Base-by-base conservation (phyloP, 176 grass and related monocot genomes). In the Oryza nivara region DNA sequence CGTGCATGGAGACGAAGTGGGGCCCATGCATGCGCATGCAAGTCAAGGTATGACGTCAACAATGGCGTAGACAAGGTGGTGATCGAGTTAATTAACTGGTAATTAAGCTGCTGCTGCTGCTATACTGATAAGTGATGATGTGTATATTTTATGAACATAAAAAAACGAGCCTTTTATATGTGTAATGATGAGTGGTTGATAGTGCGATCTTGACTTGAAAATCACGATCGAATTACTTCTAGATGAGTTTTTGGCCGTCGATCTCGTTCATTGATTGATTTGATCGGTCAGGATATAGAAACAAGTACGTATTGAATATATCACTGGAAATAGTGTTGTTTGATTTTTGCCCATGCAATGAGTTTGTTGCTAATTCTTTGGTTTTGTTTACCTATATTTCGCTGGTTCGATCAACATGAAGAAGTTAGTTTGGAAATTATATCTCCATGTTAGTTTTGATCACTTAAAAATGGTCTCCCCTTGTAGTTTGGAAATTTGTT, bases 81-180 rank as follows among this genome's bases (percentile, higher is more conserved):
- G 9, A 12, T 25, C 4, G 20, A 54, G n/a, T 54, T 70, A n/a
- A 7, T 61, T 88, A 76, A 72, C 72, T 17, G 78, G 43, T 82
- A 58, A 58, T 58, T 58, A 86, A 82, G 78, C 65, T 67, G 66
- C 17, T 38, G 36, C 36, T 38, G 36, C 36, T 89, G 72, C 65
- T 67, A 82, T 86, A 89, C 76, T 63, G 58, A 54, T 54, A 54
- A 54, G 16, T 54, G 51, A 63, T 86, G 44, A 82, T 41, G 40
- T 89, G 88, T 89, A 89, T 16, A 89, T 89, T 89, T 89, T 89
- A 67, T 86, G 88, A 82, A 86, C 72, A 86, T 86, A 86, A 66
- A 72, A 72, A 72, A 22, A 23, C 58, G 58, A 63, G 16, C 4
- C 23, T 1, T 64, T 51, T 49, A 80, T 30, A 22, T 72, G 54